Evolutionary conservation across 2,329 filamentous ascomycete species (phyloP), one percentile per base, ranked within the genome.

Genomic region (Talaromyces sp.): DNA sequence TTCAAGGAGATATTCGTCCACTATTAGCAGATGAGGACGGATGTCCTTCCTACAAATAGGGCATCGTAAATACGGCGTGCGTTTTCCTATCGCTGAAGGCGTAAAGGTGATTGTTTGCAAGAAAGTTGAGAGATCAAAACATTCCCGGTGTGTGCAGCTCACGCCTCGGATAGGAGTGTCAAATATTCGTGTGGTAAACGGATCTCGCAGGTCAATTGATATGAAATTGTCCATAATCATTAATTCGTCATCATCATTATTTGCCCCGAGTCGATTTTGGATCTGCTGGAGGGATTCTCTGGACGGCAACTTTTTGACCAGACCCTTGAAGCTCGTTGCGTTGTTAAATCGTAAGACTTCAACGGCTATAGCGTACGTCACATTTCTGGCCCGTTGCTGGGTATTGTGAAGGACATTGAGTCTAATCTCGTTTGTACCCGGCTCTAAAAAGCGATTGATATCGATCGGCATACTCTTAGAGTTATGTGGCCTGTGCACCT

Each of bases 81-180:
- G 57, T 64, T 84, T 88, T 92, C 92, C 97, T 57, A 85, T 84
- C 58, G 81, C 80, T 43, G 71, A 66, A 55, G 71, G 57, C 48
- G 72, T 75, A 26, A 71, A 74, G 24, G 66, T 70, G 17, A 90
- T 85, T 5, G 88, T 90, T 14, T 80, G 74, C 9, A 99, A 82
- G 78, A 91, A 97, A 0, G 85, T 92, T 21, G 89, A 83, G 8
- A 97, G 84, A 71, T 97, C 93, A 70, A 97, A 97, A 70, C 92
- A 96, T 70, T 97, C 91, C 38, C 88, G 78, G 70, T 99, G 93
- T 26, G 79, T 78, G 72, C 94, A 99, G 3, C 73, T 67, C 8
- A 68, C 77, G 27, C 91, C 87, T 29, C 92, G 87, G 1, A 88
- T 90, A 0, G 94, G 93, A 0, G 82, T 80, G 5, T 83, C 78